Evolutionary conservation across 1,284 basidiomycete genomes (phyloP).

Genomic region (Mycena sp.): DNA sequence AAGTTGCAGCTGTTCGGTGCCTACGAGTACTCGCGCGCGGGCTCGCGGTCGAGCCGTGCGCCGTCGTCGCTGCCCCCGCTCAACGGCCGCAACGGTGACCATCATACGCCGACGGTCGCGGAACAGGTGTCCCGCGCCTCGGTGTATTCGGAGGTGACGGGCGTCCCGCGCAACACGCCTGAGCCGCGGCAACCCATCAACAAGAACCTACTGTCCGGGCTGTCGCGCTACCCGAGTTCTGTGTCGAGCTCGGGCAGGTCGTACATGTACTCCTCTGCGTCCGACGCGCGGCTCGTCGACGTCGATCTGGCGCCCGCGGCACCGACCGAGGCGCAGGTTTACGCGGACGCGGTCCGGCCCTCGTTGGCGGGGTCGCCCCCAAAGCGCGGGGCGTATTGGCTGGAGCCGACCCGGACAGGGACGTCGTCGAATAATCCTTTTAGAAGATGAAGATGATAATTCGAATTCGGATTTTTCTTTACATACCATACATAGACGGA

Average conservation of each 20-base stretch:
- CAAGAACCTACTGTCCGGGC: conserved; percentile 48
- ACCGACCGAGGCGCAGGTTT: conserved; percentile 67
- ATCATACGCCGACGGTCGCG: conserved; percentile 43
- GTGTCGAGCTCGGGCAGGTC: conserved; percentile 32
- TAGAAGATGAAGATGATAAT: conserved; percentile 43
- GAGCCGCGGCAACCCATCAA: conserved; percentile 76
- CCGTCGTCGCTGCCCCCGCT: conserved; percentile 52
- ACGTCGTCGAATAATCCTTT: conserved; percentile 60
- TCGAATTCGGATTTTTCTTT: conserved; percentile 5
- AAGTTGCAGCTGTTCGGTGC: conserved; percentile 62
- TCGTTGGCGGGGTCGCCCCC: conserved; percentile 39
- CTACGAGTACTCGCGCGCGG: conserved; percentile 56
- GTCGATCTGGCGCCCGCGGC: conserved; percentile 36
- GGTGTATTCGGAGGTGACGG: conserved; percentile 75
- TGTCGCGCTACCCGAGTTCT: conserved; percentile 27
- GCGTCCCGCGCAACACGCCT: conserved; percentile 62
- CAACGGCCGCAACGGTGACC: conserved; percentile 36
- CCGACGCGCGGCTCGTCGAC: conserved; percentile 47
- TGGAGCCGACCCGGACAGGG: conserved; percentile 50
- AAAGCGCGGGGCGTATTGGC: conserved; percentile 36
- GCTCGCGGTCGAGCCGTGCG: conserved; percentile 38
- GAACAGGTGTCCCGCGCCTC: conserved; percentile 61
- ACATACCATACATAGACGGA: conserved; percentile 1
- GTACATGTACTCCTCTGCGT: conserved; percentile 42
- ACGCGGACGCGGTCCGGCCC: conserved; percentile 57